These are phyloP conservation scores for Cyclaneusma minus DNA, from an alignment of 2,329 filamentous ascomycete species.

Conservation along the genomic window DNA sequence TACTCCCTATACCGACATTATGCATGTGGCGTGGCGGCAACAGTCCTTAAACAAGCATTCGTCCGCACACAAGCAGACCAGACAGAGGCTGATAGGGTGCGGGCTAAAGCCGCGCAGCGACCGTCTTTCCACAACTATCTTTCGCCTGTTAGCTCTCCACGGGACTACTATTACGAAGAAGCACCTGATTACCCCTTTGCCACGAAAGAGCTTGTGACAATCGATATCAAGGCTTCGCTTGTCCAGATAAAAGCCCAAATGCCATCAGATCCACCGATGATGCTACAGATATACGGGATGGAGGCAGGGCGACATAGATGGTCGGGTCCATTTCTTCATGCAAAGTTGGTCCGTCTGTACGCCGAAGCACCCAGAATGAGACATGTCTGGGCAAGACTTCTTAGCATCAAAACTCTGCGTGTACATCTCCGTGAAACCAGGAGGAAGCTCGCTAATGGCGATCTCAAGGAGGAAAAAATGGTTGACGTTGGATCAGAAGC, in stretches of 20 bases:
- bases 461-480: conserved; percentile 56
- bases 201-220: conserved; percentile 50
- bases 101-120: conserved; percentile 6
- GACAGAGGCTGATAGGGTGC: conserved; percentile 23
- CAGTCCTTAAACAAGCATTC: conserved; percentile 60
- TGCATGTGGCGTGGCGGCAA: conserved; percentile 65
- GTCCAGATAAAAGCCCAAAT: conserved; percentile 80
- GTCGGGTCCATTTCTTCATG: conserved; percentile 66
- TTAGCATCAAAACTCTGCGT: conserved; percentile 69
- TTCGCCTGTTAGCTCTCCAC: conserved; percentile 13
- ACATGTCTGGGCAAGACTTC: conserved; percentile 69
- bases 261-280: conserved; percentile 77
- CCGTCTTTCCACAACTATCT: conserved; percentile 9
- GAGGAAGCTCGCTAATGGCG: conserved; percentile 44
- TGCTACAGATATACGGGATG: conserved; percentile 75
- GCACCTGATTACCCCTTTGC: conserved; percentile 13
- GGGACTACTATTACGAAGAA: conserved; percentile 10
- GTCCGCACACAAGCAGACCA: conserved; percentile 32
- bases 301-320: conserved; percentile 77
- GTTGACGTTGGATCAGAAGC: conserved; percentile 77
- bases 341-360: conserved; percentile 70
- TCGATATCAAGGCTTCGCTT: conserved; percentile 70
- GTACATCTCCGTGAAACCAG: conserved; percentile 67
- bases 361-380: conserved; percentile 74
- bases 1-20: conserved; percentile 95